Conservation (phyloP, 2,329 filamentous ascomycete genomes). For the Fusarium gaditjirri region DNA sequence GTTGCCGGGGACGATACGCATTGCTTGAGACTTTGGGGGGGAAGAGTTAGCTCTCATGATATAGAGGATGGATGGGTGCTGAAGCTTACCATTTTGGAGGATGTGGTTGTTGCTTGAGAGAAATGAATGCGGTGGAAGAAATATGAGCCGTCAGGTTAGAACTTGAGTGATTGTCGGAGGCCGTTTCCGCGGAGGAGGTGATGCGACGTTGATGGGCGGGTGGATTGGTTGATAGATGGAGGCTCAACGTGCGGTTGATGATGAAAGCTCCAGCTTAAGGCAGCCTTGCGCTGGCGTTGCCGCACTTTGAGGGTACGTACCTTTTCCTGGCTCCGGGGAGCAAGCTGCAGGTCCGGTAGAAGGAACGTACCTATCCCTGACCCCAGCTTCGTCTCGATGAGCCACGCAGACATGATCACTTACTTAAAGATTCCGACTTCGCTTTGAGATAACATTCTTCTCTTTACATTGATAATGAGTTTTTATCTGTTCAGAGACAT, state of each 20-base stretch:
- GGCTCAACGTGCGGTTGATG: slow-evolving; percentile 27
- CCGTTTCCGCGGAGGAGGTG: neutral
- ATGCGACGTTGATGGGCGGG: slow-evolving; percentile 10
- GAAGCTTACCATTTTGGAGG: slow-evolving; percentile 61
- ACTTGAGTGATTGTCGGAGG: neutral
- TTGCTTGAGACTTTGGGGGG: slow-evolving; percentile 66
- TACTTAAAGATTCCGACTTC: slow-evolving; percentile 35
- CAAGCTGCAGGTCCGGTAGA: slow-evolving; percentile 11
- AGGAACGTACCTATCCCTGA: slow-evolving; percentile 11
- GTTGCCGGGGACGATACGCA: slow-evolving; percentile 85
- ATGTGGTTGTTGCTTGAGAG: slow-evolving; percentile 13
- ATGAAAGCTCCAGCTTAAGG: slow-evolving; percentile 39
- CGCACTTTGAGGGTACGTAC: slow-evolving; percentile 34
- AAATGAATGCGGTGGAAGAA: neutral
- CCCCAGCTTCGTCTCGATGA: neutral
- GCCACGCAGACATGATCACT: slow-evolving; percentile 33
- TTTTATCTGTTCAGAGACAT: neutral
- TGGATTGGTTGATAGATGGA: neutral
- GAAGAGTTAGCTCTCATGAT: slow-evolving; percentile 36
- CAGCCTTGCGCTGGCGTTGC: slow-evolving; percentile 40
- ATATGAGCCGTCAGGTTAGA: neutral
- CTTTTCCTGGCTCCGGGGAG: slow-evolving; percentile 15
- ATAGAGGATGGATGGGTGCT: slow-evolving; percentile 7
- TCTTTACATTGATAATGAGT: slow-evolving; percentile 18
- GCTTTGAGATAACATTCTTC: slow-evolving; percentile 2